Evolutionary conservation across 371 early-diverging fungal genomes (phyloP), one percentile per base, ranked within the genome.

Genomic region (Parasitella parasitica): DNA sequence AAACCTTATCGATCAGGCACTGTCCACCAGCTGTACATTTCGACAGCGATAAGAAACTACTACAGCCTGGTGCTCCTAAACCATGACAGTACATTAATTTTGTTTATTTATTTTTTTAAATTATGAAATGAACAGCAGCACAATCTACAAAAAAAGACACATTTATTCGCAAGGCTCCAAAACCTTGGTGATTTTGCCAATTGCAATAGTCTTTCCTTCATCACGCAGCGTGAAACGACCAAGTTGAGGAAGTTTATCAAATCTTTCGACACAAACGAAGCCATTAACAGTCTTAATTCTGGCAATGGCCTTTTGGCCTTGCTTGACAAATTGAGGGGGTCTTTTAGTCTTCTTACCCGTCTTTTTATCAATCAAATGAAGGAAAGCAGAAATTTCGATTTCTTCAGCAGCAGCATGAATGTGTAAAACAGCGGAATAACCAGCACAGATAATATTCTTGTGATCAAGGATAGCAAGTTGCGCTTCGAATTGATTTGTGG

Each of bases 171-270:
- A 24, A 59, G 36, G 20, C 4, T 80, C 82, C 39, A 82, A 60
- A 28, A 97, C 80, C 83, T 94, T 94, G 64, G 90, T 88, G 26
- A 97, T 81, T 76, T 94, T 94, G 67, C 98, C 97, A 63, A 98
- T 91, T 32, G 97, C 98, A 76, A 98, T 89, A 16, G 98, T 97
- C 81, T 89, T 92, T 38, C 91, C 92, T 86, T 97, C 97, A 71
- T 97, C 97, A 70, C 99, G 92, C 22, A 98, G 82, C 27, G 96
- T 97, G 83, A 98, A 97, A 50, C 99, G 88, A 48, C 99, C 97
- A 27, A 98, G 78, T 75, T 96, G 96, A 51, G 93, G 91, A 66
- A 89, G 88, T 35, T 94, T 92, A n/a, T 82, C 85, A 77, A 89
- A 97, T 16, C 89, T 79, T 71, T 98, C 98, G n/a, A 95, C 72